These are phyloP conservation scores for Coemansia sp. DNA, from an alignment of 192 early-diverging fungal genomes.

Conservation along the genomic window DNA sequence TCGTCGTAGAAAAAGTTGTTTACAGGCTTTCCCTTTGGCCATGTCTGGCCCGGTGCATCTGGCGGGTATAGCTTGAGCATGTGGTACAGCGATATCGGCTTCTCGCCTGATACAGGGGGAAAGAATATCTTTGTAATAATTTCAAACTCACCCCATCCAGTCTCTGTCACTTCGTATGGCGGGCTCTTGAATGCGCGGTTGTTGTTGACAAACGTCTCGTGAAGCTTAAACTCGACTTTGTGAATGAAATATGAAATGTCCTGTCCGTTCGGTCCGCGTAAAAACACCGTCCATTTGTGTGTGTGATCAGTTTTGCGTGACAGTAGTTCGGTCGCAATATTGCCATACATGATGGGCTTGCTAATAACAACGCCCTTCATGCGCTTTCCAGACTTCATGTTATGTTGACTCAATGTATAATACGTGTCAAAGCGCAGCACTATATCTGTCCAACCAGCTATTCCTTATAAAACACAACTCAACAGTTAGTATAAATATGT, in stretches of 20 bases:
- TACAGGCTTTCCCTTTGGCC: constrained; percentile 54
- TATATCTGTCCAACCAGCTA: no score
- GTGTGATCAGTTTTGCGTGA: constrained; percentile 81
- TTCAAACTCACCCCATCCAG: constrained; percentile 99
- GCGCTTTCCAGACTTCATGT: constrained; percentile 50
- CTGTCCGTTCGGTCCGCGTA: constrained; percentile 81
- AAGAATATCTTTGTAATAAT: constrained; percentile 92
- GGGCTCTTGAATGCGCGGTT: constrained; percentile 66
- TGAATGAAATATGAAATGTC: constrained; percentile 83
- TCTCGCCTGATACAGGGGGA: constrained; percentile 71
- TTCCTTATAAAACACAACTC: no score
- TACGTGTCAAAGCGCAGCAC: no score
- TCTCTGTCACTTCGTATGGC: constrained; percentile 91
- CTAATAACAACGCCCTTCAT: constrained; percentile 65
- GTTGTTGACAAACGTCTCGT: constrained; percentile 81
- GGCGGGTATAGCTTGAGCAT: constrained; percentile 86
- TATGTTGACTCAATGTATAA: background rate
- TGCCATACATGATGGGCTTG: constrained; percentile 86
- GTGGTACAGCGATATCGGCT: constrained; percentile 81
- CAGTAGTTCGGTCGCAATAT: constrained; percentile 69
- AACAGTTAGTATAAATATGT: no score
- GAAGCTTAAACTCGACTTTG: constrained; percentile 91
- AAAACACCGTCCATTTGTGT: constrained; percentile 92
- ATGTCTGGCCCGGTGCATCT: constrained; percentile 37
- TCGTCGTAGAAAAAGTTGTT: constrained; percentile 54